Base-by-base conservation (phyloP, 2,329 filamentous ascomycete species). In the Penicillium palitans region DNA sequence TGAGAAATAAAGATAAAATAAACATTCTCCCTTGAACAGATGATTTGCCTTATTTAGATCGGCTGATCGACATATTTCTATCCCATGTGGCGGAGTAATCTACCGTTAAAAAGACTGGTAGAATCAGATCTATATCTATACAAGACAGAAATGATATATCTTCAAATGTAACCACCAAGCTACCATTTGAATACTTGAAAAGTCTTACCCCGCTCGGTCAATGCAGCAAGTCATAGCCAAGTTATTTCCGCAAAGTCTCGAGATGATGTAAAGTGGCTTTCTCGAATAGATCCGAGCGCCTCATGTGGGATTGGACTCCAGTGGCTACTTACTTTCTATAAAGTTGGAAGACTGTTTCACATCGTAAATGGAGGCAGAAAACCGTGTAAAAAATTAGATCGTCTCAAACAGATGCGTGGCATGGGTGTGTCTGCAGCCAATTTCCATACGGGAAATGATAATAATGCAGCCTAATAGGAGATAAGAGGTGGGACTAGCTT, bases 221-320 rank as follows among this genome's bases (percentile, higher is more conserved):
- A 42, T 29, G 33, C 39, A 24, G 17, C 1, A 54, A 35, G 35
- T 47, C 33, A 46, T 10, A 33, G 27, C 35, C 35, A 54, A 37
- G 41, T 35, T 31, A 29, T 37, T 54, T 37, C 21, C 19, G 21
- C 10, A 27, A 29, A 57, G n/a, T 39, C 24, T 40, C n/a, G 6
- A 29, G 35, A 57, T 57, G 55, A 54, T 57, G 55, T 37, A 57
- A 57, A 57, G 55, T 57, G 55, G 55, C 55, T 57, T 57, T 41
- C 27, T 27, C 9, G 17, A 17, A 54, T 58, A 54, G 55, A 58
- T 48, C 55, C 50, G 55, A 58, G 55, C 55, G 50, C 29, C 17
- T 47, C 21, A 58, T 56, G 57, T 61, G 52, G 61, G 42, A 53
- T 29, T 44, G 31, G 39, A 19, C 15, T 17, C 21, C 33, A 25